Evolutionary conservation across 2,329 filamentous ascomycete species (phyloP), one percentile per base, ranked within the genome.

Genomic region (Botrytis fabae): DNA sequence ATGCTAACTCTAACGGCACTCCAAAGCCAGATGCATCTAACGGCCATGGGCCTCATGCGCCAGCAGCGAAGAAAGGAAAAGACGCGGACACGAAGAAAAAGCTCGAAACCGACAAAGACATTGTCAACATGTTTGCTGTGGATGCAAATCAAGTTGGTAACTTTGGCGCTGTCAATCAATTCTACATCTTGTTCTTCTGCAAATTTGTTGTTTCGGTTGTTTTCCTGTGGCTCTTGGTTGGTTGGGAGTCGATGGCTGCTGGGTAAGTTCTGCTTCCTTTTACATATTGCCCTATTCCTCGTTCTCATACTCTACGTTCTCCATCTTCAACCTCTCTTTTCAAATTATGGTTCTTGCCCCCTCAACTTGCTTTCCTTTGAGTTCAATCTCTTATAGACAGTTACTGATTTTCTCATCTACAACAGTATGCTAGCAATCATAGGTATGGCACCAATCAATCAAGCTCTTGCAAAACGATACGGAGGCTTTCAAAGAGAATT

Each of bases 61-160:
- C 54, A 28, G 22, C 25, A 12, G 68, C 68, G 22, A 70, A 73
- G 72, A 73, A 69, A 54, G 69, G 28, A 16, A 44, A 66, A 22
- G 44, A 60, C 61, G 32, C 60, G 20, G 72, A 65, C n/a, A 18
- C 54, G 48, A 69, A 71, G 46, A 72, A 72, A n/a, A 69, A 73
- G 46, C 42, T 65, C 18, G 86, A 90, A 81, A 87, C 87, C 28
- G 85, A 86, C 74, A 92, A 94, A 82, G 90, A 88, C 73, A 91
- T 91, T 22, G 89, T 94, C 72, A 95, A 94, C 79, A 85, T 94
- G 64, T 89, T 94, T 59, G 91, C 91, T 18, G 89, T 94, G 25
- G 92, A 95, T 79, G 85, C 88, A 14, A 88, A 88, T 74, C 87
- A 91, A 46, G 85, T 95, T 54, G 85, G 90, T 0, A 87, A 91